Conservation (phyloP, 805 yeast species). For the Lipomyces lipofer region DNA sequence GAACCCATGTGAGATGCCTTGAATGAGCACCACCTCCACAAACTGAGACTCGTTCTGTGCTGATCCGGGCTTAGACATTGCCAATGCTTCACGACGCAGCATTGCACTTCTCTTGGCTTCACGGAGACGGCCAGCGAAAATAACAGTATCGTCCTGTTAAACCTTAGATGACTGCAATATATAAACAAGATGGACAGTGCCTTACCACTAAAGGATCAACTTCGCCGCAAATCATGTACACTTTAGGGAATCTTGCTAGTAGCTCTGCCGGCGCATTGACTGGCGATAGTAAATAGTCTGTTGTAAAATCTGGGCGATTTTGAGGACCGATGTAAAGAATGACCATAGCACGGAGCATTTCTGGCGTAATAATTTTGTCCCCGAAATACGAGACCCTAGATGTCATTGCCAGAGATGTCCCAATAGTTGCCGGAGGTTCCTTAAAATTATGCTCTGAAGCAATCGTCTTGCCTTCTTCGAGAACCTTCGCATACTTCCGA, state of each 20-base stretch:
- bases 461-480: constrained; percentile 3
- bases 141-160: constrained; percentile 35
- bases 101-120: constrained; percentile 33
- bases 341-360: constrained; percentile 35
- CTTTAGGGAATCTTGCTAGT: constrained; percentile 36
- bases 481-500: constrained; percentile 9
- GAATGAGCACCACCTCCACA: constrained; percentile 35
- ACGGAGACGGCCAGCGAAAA: constrained; percentile 36
- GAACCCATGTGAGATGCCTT: constrained; percentile 38
- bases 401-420: constrained; percentile 36
- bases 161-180: no score
- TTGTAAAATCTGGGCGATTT: constrained; percentile 32
- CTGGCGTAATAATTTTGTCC: constrained; percentile 36
- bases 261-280: constrained; percentile 35
- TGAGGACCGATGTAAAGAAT: constrained; percentile 36
- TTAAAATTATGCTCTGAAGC: not conserved
- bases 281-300: constrained; percentile 36
- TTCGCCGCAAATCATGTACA: constrained; percentile 38
- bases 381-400: constrained; percentile 36
- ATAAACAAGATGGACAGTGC: not conserved
- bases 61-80: constrained; percentile 11
- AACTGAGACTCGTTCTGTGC: constrained; percentile 16
- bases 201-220: constrained; percentile 37
- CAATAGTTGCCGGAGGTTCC: constrained; percentile 12
- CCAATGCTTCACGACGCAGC: constrained; percentile 17